phyloP scores from a whole-genome alignment of 352 stramenopile species.

The Globisporangium parvum region DNA sequence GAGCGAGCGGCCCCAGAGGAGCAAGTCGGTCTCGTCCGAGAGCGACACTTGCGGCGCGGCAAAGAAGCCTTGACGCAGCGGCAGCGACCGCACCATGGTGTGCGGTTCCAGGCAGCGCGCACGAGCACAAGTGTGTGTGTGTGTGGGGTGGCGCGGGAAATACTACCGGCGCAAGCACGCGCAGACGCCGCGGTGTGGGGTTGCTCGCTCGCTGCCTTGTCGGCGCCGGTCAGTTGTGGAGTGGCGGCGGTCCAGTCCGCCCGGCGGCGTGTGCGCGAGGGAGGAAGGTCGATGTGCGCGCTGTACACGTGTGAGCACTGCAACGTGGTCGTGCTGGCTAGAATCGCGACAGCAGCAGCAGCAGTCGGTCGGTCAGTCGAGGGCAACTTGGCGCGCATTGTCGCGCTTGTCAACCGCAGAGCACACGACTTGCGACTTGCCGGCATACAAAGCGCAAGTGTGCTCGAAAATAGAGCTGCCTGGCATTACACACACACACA shows the following conservation, averaged over 20 bases:
- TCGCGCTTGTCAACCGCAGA: neutral
- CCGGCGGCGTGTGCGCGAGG: no score
- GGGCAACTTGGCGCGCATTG: no score
- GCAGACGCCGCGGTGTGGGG: no score
- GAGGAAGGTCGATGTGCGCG: no score
- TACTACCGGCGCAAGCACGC: neutral
- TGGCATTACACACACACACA: neutral
- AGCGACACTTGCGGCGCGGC: conserved; percentile 48
- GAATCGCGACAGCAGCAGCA: no score
- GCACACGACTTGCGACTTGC: neutral
- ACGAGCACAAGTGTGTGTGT: neutral
- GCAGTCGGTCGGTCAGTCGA: no score
- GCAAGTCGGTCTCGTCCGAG: conserved; percentile 59
- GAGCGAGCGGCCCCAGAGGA: conserved; percentile 69
- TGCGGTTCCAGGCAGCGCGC: neutral
- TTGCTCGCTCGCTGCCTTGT: neutral
- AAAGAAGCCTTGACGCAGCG: conserved; percentile 76
- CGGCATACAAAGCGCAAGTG: neutral
- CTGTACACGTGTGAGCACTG: no score
- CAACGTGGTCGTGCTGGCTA: no score
- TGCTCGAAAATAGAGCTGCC: neutral
- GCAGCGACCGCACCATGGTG: conserved; percentile 72
- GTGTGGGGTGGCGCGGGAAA: neutral
- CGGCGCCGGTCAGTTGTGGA: no score
- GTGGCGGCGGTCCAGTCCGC: no score